Base-by-base conservation (phyloP, 306 rosid species). In the Quillaja saponaria region DNA sequence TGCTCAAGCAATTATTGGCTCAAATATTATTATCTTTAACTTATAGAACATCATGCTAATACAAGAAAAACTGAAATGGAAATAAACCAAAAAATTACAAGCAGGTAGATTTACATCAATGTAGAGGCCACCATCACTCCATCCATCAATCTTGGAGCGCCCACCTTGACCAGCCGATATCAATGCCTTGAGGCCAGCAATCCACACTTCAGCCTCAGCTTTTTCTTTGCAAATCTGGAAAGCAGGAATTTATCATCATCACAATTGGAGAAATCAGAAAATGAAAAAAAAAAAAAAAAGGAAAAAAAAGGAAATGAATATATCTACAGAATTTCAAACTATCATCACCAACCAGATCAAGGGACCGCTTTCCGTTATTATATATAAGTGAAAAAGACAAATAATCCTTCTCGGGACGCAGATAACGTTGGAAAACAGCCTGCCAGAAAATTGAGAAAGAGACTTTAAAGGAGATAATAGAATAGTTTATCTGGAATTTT, bases 201-300 rank as follows among this genome's bases (percentile, higher is more conserved):
- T 94, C 99, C 99, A 89, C 82, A 80, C 86, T 77, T 89, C 96
- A 18, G 91, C 95, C 80, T 89, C 97, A 71, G 78, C 91, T 89
- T 87, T 89, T 78, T 94, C 99, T 82, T 89, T 94, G 80, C 99
- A 89, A 68, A 89, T 89, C 99, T 94, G 86, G 21, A 76, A 56
- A 55, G 28, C 25, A 68, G 57, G 3, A 61, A 17, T 40, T 47
- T 50, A n/a, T 54, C 5, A 34, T 40, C 54, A 39, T 56, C 46
- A 38, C 12, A 58, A 63, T 31, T 25, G 6, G 28, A 59, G 54
- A 41, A 63, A 38, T 28, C 35, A 63, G 13, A 8, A 1, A 39
- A 39, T 39, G n/a, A n/a, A n/a, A n/a, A n/a, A n/a, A n/a, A n/a
- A n/a, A 54, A 60, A 66, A 57, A 59, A 38, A 13, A 21, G 46